Percentiles rank a stretch among this genome's conserved stretches.
These are phyloP conservation scores for Alternaria alternata DNA, from an alignment of 2,329 filamentous ascomycete species.

Conservation along the genomic window DNA sequence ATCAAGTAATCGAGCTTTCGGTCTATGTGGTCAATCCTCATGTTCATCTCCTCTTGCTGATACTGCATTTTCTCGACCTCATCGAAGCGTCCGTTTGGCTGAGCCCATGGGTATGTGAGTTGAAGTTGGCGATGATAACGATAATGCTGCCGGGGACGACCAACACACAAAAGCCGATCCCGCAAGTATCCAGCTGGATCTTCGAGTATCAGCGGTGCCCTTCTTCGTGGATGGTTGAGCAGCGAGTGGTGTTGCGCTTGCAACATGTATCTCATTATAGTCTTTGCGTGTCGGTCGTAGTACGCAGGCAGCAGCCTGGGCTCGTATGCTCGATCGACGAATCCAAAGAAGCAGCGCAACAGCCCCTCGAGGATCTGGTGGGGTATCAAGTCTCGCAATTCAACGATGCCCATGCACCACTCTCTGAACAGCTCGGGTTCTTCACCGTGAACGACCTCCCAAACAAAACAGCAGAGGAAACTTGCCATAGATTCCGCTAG, in stretches of 20 bases:
- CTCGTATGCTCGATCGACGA: background rate
- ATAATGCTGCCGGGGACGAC: background rate
- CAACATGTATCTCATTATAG: background rate
- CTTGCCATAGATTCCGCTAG: background rate
- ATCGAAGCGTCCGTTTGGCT: background rate
- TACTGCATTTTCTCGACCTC: slow-evolving; percentile 3
- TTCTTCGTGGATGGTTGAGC: background rate
- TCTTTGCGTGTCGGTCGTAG: background rate
- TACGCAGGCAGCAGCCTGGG: background rate
- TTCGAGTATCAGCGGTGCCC: background rate
- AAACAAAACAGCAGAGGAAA: background rate
- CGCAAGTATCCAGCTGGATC: background rate
- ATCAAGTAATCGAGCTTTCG: slow-evolving; percentile 2
- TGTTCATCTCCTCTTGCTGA: slow-evolving; percentile 10
- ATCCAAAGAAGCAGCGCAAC: background rate
- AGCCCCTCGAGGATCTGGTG: background rate
- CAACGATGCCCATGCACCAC: background rate
- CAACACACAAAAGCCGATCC: background rate
- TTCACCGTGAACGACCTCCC: background rate
- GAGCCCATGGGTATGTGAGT: background rate
- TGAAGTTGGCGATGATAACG: background rate
- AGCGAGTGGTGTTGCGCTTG: background rate
- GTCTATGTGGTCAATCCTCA: slow-evolving; percentile 7
- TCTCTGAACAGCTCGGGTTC: background rate
- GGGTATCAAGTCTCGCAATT: background rate